Evolutionary conservation across 345 rosid genomes (phyloP), one percentile per base, ranked within the genome.

Genomic region (Citrus sp.): DNA sequence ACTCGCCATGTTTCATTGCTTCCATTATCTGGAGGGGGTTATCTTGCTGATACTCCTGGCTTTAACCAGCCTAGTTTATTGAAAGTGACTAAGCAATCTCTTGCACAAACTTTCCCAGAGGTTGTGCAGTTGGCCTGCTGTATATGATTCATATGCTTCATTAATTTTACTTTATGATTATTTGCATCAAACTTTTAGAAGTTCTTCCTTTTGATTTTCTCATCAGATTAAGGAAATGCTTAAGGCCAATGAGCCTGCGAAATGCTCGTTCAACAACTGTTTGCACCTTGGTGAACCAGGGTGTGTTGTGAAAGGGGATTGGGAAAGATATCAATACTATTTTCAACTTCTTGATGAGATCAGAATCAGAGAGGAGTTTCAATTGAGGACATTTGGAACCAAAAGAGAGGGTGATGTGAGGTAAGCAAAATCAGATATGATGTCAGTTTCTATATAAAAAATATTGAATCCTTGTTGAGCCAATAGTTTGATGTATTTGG

Each of bases 41-140:
- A 87, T 85, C 84, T 95, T 5, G 97, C 98, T 22, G 98, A 95
- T 86, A 95, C 99, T 77, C 98, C 99, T 60, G 99, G 98, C 79
- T 95, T 95, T 82, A 93, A 89, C 85, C 96, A 92, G 80, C 98
- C 99, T 66, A 91, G 97, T 81, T 82, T 95, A 75, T 51, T 92
- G 56, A 96, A 92, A 92, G 99, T 96, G 58, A 93, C 98, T 5
- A 93, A 90, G 84, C 97, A 91, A 12, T 91, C 98, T 80, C 97
- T 96, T 78, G 89, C 96, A 2, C 80, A 87, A 64, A 75, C 92
- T 71, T 96, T 93, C 69, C 99, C 98, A 4, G 99, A 96, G 97
- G 99, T 93, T 80, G 87, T 77, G 68, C 68, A 70, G 4, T 58
- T 51, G 12, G 40, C 77, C 24, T 51, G 65, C 34, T 73, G 68